Conservation (phyloP, 2,329 filamentous ascomycete genomes). For the Colletotrichum theobromicola region DNA sequence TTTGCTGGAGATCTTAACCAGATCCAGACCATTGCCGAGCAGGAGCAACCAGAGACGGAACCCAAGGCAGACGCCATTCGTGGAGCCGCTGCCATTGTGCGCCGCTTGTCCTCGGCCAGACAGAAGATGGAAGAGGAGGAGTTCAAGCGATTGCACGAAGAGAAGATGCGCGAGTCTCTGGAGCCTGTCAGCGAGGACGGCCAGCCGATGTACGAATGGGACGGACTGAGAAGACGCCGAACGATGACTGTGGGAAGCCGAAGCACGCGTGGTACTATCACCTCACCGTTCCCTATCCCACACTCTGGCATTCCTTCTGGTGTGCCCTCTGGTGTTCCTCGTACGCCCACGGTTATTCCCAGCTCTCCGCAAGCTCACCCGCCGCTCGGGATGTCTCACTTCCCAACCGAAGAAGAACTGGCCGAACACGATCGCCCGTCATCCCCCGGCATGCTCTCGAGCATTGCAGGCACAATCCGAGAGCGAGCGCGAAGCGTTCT, state of each 20-base stretch:
- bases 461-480: conserved; percentile 62
- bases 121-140: conserved; percentile 83
- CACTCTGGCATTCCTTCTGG: conserved; percentile 1
- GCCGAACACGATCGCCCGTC: conserved; percentile 56
- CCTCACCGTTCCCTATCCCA: background rate
- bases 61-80: conserved; percentile 96
- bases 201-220: conserved; percentile 77
- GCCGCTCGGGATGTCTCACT: conserved; percentile 85
- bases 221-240: conserved; percentile 80
- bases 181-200: conserved; percentile 81
- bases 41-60: conserved; percentile 94
- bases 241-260: conserved; percentile 53
- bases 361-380: conserved; percentile 55
- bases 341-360: conserved; percentile 23
- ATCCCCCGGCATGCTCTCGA: conserved; percentile 55
- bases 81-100: conserved; percentile 85
- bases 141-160: conserved; percentile 77
- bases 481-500: conserved; percentile 46
- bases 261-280: conserved; percentile 19
- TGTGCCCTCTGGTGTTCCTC: conserved; percentile 31
- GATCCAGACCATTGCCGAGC: conserved; percentile 91
- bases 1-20: conserved; percentile 94
- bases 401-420: conserved; percentile 72
- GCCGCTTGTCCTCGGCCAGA: conserved; percentile 77
- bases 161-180: conserved; percentile 74